These are phyloP conservation scores for Cucurbita ficifolia DNA, from an alignment of 306 rosid species.

Conservation along the genomic window DNA sequence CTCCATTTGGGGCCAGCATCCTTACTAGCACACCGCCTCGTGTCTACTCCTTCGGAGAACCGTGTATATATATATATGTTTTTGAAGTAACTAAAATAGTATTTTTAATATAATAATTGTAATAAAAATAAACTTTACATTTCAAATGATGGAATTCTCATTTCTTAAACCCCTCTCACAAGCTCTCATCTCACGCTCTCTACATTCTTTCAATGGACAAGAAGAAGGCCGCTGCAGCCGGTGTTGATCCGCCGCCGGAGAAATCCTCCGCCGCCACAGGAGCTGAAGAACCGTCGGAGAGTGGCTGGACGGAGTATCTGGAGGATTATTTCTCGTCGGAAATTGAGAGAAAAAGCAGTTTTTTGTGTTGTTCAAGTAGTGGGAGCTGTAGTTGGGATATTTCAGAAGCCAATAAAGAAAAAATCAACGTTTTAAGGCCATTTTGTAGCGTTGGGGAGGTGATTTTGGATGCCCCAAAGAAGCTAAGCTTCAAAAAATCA, in stretches of 20 bases:
- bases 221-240: neutral
- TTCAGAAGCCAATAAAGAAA: neutral
- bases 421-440: neutral
- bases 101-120: neutral
- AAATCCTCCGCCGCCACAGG: no score
- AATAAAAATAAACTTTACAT: neutral
- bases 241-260: neutral
- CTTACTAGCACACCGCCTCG: no score
- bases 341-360: neutral
- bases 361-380: neutral
- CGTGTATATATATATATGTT: no score
- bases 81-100: neutral
- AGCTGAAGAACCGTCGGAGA: neutral
- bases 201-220: neutral
- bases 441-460: neutral
- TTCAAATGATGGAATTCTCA: neutral
- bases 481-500: neutral
- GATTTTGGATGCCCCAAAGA: neutral
- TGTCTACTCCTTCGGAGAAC: no score
- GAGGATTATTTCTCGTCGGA: neutral
- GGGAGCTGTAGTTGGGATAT: neutral
- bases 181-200: neutral
- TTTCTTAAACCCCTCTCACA: neutral
- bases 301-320: constrained; percentile 9
- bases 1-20: no score